Base-by-base conservation (phyloP, 139 green algal genomes). In the Chlorella sorokiniana region DNA sequence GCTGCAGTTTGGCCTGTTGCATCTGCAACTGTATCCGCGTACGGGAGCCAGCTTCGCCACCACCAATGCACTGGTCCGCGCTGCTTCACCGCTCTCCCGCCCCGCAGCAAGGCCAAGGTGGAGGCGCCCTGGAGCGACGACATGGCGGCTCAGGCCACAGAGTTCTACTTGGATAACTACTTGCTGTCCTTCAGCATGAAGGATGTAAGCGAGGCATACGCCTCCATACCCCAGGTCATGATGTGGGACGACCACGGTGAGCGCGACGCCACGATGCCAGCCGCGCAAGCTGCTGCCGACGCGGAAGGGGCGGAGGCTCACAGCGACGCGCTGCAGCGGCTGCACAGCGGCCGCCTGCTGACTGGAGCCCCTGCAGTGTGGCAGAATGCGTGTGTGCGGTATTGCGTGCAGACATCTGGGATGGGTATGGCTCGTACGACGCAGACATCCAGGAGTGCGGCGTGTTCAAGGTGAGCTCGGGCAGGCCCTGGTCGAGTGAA, bases 341-440 rank as follows among this genome's bases (percentile, higher is more conserved):
- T 38, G 22, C 18, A 29, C 59, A 3, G 59, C 37, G 59, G 3
- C 59, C 56, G 25, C 23, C 22, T 7, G 33, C 35, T 45, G 64
- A 9, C 18, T 73, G 23, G 20, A 29, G 23, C 1, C 40, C 3
- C 16, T 40, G 41, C 42, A 22, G 8, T 42, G n/a, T n/a, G n/a
- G n/a, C n/a, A n/a, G n/a, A n/a, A n/a, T n/a, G n/a, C n/a, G n/a
- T n/a, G n/a, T n/a, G n/a, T n/a, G n/a, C n/a, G n/a, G n/a, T 42
- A 7, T 2, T 37, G 40, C 42, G 7, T 38, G 42, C 69, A 76
- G 92, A 95, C 79, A 93, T 96, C 71, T 95, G 48, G 37, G 87
- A 90, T 75, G 88, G 88, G 9, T 95, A 85, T 83, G 92, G 92
- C 48, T 88, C 73, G 20, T 96, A 95, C 78, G 85, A 86, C 0